These are phyloP conservation scores for Apiotrichum gamsii DNA, from an alignment of 1,284 basidiomycete genomes.

Conservation along the genomic window DNA sequence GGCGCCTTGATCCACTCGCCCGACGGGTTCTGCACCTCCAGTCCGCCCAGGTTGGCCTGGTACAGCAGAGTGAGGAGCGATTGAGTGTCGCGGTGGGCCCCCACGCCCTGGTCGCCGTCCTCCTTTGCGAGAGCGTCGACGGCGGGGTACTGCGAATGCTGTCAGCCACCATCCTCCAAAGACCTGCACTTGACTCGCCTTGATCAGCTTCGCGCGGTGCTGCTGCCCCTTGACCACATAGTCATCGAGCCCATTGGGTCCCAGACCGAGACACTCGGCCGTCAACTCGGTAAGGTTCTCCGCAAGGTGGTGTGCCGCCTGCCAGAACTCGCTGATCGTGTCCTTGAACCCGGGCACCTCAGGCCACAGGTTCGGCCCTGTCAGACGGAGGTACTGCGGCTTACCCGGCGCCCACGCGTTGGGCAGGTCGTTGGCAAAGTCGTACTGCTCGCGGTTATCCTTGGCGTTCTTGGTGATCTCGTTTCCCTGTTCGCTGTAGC, in stretches of 20 bases:
- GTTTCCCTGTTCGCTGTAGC: slow-evolving; percentile 17
- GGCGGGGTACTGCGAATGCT: slow-evolving; percentile 17
- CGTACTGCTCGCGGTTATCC: slow-evolving; percentile 20
- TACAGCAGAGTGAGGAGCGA: slow-evolving; percentile 63
- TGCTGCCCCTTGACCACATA: slow-evolving; percentile 9
- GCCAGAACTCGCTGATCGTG: slow-evolving; percentile 6
- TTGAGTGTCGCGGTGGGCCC: slow-evolving; percentile 18
- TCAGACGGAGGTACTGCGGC: slow-evolving; percentile 14
- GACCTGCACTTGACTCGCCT: no score
- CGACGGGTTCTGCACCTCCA: slow-evolving; percentile 64
- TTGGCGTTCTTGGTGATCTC: slow-evolving; percentile 21
- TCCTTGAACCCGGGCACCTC: slow-evolving; percentile 10
- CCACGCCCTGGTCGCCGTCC: slow-evolving; percentile 18
- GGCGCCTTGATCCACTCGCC: slow-evolving; percentile 62
- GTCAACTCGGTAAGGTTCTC: slow-evolving; percentile 9
- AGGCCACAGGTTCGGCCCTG: slow-evolving; percentile 15
- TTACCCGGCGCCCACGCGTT: slow-evolving; percentile 9
- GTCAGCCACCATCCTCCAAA: no score
- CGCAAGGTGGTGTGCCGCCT: slow-evolving; percentile 5
- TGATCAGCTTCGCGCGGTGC: slow-evolving; percentile 21
- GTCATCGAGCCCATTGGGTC: slow-evolving; percentile 7
- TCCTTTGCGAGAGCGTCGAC: slow-evolving; percentile 9
- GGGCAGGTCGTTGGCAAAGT: slow-evolving; percentile 19
- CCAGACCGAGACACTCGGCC: slow-evolving; percentile 12
- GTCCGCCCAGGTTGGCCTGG: slow-evolving; percentile 48